phyloP scores from a whole-genome alignment of 139 green algal species.

The Micractinium sp. region DNA sequence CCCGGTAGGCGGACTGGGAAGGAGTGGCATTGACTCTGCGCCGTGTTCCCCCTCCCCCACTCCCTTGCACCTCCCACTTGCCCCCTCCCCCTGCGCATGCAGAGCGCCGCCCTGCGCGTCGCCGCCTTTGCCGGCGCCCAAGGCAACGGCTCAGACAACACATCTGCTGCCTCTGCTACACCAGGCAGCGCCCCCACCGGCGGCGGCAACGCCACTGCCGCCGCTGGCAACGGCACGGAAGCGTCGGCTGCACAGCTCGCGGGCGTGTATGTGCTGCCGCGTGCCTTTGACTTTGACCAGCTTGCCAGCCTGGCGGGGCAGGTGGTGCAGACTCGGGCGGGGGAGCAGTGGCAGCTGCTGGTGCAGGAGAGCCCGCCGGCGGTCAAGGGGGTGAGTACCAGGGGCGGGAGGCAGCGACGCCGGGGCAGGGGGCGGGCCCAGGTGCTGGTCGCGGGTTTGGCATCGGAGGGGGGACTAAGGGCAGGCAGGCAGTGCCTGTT shows the following conservation, averaged over 20 bases:
- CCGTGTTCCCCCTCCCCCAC: not conserved
- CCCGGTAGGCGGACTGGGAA: too few relatives aligned
- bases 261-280: not conserved
- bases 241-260: not conserved
- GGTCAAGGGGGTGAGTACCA: not conserved
- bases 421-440: not conserved
- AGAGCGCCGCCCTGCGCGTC: not conserved
- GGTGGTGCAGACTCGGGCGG: not conserved
- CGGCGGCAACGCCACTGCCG: not conserved
- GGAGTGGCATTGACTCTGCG: too few relatives aligned
- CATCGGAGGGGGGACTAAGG: too few relatives aligned
- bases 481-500: too few relatives aligned
- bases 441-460: too few relatives aligned
- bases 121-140: not conserved
- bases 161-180: not conserved
- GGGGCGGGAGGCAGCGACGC: too few relatives aligned
- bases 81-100: not conserved
- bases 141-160: not conserved
- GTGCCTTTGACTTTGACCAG: not conserved
- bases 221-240: not conserved
- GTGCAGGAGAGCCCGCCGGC: not conserved
- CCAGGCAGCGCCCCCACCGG: too few relatives aligned
- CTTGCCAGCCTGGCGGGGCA: not conserved
- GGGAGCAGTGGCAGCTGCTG: not conserved
- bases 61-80: not conserved